Evolutionary conservation across 176 grass and related monocot genomes (phyloP), one percentile per base, ranked within the genome.

Genomic region (Hsuehochloa calcarea): DNA sequence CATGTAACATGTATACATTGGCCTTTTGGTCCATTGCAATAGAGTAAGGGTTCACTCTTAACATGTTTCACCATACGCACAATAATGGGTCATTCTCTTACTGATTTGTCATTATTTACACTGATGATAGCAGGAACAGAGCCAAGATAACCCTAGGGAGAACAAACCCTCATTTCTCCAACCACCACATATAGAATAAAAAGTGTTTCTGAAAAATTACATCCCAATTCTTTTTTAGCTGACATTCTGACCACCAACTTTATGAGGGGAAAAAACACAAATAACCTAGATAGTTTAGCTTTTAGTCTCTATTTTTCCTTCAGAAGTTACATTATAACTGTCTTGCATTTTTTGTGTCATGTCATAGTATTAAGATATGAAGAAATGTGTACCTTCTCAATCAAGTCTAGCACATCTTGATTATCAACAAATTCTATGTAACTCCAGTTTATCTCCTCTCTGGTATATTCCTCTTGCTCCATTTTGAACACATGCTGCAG

Each of bases 351-450:
- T 67, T 47, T 72, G 61, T 49, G 59, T 2, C 47, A 72, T 49
- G 49, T 59, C 72, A 78, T 72, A 78, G 65, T n/a, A 72, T 71
- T 47, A 77, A 78, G 19, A 51, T 29, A 46, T 84, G 44, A 58
- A 52, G 59, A 80, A 89, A 27, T 68, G 56, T 44, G 27, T 89
- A 97, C 97, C 93, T 99, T 99, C 88, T 99, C 97, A 72, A 99
- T 99, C 74, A 99, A 92, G 82, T 99, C 97, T 65, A 99, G 78
- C 62, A 99, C 93, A 82, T 99, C 97, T 89, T 99, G 93, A 87
- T 99, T 99, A 89, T 99, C 97, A 89, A 99, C 88, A 91, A 99
- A 99, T 50, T 99, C 97, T 49, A 99, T 99, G 82, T 99, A 99
- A 92, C 97, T 99, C 97, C 97, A 99, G 86, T 99, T 50, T 85